Evolutionary conservation across 805 yeast genomes (phyloP), one percentile per base, ranked within the genome.

Genomic region (Pichia thaimueangensis): DNA sequence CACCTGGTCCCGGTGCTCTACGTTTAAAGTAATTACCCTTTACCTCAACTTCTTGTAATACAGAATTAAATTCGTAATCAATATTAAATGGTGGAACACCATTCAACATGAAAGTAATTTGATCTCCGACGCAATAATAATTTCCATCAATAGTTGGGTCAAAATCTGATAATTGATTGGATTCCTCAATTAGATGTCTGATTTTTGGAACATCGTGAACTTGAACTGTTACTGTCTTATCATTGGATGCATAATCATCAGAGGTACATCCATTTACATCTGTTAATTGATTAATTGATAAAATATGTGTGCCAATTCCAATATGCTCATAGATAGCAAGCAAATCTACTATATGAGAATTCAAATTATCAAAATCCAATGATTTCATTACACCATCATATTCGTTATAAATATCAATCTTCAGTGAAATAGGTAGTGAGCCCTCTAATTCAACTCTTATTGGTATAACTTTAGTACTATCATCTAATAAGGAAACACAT

Each of bases 81-180:
- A 94, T 73, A 1, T 73, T 73, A 58, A 87, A 87, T 17, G 96
- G 96, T 0, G 95, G 76, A 4, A 75, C 67, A 2, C 97, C 97
- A 13, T 75, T 74, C 48, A 91, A 62, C 47, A 81, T 74, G 57
- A 86, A 86, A 1, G 82, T 71, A 21, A 93, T 76, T 47, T 84
- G 82, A 48, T 91, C 97, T 10, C 98, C 99, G 22, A 91, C 95
- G 72, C 99, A 93, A 55, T 80, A 82, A 53, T 82, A 74, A 29
- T 47, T 51, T 5, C 12, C 22, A 20, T 35, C 31, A 15, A 20
- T 41, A 19, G 11, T 11, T 6, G 39, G 39, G 30, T 31, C 50
- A n/a, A 42, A 29, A n/a, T 57, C 61, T 2, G 53, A 29, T 37
- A 51, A 36, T 28, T 46, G 51, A 9, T 54, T 43, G 63, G 67